Conservation (phyloP, 352 stramenopile species). For the Phytopythium ostracodes region DNA sequence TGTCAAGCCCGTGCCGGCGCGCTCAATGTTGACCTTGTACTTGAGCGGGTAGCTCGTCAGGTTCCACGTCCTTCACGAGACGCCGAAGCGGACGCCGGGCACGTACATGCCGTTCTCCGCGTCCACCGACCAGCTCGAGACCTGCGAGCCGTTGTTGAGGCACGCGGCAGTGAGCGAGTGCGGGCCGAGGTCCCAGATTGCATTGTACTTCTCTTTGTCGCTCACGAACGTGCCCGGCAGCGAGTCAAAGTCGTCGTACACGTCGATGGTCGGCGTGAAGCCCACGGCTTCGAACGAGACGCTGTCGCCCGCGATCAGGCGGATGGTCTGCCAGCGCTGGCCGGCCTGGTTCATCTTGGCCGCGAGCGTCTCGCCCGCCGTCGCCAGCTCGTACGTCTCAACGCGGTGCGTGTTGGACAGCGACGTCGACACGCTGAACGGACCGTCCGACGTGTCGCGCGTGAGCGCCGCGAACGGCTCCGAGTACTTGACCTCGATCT, state of each 20-base stretch:
- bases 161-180: constrained; percentile 24
- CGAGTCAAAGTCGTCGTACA: constrained; percentile 18
- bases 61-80: constrained; percentile 28
- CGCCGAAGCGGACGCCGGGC: constrained; percentile 17
- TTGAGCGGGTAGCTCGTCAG: constrained; percentile 23
- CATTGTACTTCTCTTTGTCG: constrained; percentile 27
- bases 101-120: constrained; percentile 31
- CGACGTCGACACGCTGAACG: constrained; percentile 18
- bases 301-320: constrained; percentile 17
- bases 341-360: constrained; percentile 23
- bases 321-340: constrained; percentile 24
- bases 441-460: constrained; percentile 20
- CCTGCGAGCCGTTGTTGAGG: constrained; percentile 19
- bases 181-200: constrained; percentile 25
- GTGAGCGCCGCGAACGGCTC: constrained; percentile 23
- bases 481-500: constrained; percentile 30
- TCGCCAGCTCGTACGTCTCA: constrained; percentile 22
- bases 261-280: constrained; percentile 20
- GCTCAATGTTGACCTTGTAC: constrained; percentile 28
- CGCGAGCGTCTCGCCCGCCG: constrained; percentile 14
- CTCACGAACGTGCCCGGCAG: constrained; percentile 25
- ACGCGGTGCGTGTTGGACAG: constrained; percentile 23
- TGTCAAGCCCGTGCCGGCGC: constrained; percentile 15
- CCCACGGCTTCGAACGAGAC: constrained; percentile 25
- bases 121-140: constrained; percentile 19